Evolutionary conservation across 371 early-diverging fungal species (phyloP).

Genomic region (Mortierella sp.): DNA sequence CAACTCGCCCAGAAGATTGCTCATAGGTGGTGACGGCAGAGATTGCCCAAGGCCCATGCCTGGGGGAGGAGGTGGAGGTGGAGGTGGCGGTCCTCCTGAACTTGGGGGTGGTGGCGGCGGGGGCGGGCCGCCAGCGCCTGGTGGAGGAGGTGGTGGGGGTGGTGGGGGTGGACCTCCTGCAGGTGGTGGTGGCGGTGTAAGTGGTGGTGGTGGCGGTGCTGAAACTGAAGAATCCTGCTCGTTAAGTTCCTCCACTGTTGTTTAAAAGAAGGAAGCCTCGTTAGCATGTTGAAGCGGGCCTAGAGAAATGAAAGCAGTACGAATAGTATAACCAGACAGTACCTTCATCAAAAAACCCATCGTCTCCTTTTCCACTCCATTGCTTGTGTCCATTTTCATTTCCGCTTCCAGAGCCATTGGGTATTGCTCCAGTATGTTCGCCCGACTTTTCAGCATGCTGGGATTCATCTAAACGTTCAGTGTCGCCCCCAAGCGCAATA

Average conservation of each 20-base stretch:
- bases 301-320: not conserved
- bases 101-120: constrained; percentile 26
- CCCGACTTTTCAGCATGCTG: constrained; percentile 4
- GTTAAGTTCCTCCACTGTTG: not conserved
- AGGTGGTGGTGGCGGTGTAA: constrained; percentile 53
- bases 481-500: not conserved
- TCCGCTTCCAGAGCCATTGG: constrained; percentile 34
- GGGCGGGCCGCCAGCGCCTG: constrained; percentile 17
- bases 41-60: constrained; percentile 16
- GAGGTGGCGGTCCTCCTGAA: constrained; percentile 49
- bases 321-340: not conserved
- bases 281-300: not conserved
- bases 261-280: not conserved
- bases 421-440: not conserved
- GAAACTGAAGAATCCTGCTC: not conserved
- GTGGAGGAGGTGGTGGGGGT: constrained; percentile 53
- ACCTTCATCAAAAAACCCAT: constrained; percentile 3
- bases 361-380: not conserved
- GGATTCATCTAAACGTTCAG: constrained; percentile 10
- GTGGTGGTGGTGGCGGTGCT: no score
- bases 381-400: constrained; percentile 22
- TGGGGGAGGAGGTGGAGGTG: constrained; percentile 46
- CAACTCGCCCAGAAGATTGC: constrained; percentile 29
- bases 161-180: constrained; percentile 51
- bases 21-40: constrained; percentile 48